These are phyloP conservation scores for Posidonia australis DNA, from an alignment of 106 monocot genomes.

Conservation along the genomic window DNA sequence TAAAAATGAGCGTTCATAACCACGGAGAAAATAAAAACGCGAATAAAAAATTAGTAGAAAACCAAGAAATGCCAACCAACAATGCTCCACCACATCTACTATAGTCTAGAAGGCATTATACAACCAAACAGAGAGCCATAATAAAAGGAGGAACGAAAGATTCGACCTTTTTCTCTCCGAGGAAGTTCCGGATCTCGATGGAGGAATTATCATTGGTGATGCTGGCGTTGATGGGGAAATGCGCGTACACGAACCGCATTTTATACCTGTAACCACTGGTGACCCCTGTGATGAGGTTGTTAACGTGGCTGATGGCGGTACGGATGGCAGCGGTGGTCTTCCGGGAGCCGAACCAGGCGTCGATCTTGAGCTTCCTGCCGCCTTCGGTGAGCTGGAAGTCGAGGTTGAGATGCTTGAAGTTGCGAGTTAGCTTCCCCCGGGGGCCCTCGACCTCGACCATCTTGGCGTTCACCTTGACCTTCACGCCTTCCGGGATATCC, in stretches of 20 bases:
- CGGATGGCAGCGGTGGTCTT: constrained; percentile 66
- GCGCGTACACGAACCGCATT: constrained; percentile 85
- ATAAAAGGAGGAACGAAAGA: neutral
- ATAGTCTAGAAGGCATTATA: neutral
- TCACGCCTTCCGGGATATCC: constrained; percentile 65
- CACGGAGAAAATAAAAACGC: no score
- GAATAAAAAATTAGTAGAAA: no score
- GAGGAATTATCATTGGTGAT: constrained; percentile 30
- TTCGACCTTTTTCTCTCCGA: constrained; percentile 67
- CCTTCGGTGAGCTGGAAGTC: constrained; percentile 65
- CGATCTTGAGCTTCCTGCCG: constrained; percentile 50
- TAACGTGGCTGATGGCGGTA: constrained; percentile 65
- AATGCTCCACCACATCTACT: no score
- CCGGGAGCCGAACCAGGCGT: constrained; percentile 70
- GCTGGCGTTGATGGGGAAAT: constrained; percentile 72
- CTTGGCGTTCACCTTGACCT: constrained; percentile 60
- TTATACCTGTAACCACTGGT: constrained; percentile 73
- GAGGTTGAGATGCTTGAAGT: constrained; percentile 75
- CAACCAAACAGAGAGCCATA: neutral
- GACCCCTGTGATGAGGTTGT: constrained; percentile 69
- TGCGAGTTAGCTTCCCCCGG: constrained; percentile 64
- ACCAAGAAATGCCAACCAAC: neutral
- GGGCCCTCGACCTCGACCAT: constrained; percentile 59
- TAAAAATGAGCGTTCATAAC: no score
- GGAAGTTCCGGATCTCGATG: constrained; percentile 78